Conservation (phyloP, 257 asterid genomes). For the Jacaranda copaia region DNA sequence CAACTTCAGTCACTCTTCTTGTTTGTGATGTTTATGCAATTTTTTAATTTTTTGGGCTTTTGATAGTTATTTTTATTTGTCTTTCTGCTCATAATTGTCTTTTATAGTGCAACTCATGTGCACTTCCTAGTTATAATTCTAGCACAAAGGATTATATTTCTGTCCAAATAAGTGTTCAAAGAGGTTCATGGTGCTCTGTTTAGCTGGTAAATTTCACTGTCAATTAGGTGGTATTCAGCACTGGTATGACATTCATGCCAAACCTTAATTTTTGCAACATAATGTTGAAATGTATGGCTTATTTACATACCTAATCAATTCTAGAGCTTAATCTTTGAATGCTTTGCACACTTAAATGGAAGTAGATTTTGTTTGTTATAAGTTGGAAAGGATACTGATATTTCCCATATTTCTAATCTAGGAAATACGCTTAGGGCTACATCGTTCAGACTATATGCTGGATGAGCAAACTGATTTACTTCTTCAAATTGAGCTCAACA, state of each 20-base stretch:
- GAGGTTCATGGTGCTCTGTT: too few species aligned
- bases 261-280: slow-evolving; percentile 28
- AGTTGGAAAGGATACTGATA: slow-evolving; percentile 38
- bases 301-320: slow-evolving; percentile 16
- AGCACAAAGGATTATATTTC: too few species aligned
- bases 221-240: slow-evolving; percentile 7
- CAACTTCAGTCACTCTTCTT: too few species aligned
- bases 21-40: too few species aligned
- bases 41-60: too few species aligned
- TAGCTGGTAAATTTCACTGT: neutral
- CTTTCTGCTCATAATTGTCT: neutral
- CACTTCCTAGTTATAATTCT: too few species aligned
- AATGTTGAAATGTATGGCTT: slow-evolving; percentile 18
- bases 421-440: slow-evolving; percentile 96
- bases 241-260: slow-evolving; percentile 7
- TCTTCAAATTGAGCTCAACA: slow-evolving; percentile 97
- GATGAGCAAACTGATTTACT: slow-evolving; percentile 88
- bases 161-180: too few species aligned
- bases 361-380: slow-evolving; percentile 23
- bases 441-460: slow-evolving; percentile 98
- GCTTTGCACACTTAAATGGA: slow-evolving; percentile 20
- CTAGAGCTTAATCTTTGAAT: neutral
- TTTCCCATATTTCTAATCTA: slow-evolving; percentile 38
- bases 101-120: neutral
- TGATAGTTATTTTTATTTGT: neutral